A percentile compares a stretch with the other conserved stretches of the same genome.
Conservation (phyloP, 352 stramenopile species). For the Globisporangium nunn region DNA sequence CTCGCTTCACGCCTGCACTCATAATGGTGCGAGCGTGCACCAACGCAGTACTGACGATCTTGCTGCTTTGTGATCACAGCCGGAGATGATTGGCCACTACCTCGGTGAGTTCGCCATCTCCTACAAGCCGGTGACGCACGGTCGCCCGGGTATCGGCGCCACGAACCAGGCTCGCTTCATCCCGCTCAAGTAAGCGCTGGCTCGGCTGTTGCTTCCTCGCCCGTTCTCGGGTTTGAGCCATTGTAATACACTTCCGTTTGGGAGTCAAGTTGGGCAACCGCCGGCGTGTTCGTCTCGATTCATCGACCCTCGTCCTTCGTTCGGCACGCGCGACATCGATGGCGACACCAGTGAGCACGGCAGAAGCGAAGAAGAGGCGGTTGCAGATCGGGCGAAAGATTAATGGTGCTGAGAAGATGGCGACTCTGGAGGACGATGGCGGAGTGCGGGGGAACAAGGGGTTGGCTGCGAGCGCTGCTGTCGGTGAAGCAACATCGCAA, state of each 20-base stretch:
- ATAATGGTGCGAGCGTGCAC: slow-evolving; percentile 5
- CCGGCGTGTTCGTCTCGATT: background rate
- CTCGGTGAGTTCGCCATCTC: slow-evolving; percentile 99
- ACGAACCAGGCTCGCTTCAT: slow-evolving; percentile 98
- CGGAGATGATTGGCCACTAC: slow-evolving; percentile 99
- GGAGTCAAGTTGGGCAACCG: slow-evolving; percentile 1
- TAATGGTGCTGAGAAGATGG: background rate
- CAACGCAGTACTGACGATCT: slow-evolving; percentile 17
- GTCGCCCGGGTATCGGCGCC: slow-evolving; percentile 97
- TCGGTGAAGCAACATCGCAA: slow-evolving; percentile 52
- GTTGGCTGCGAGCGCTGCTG: slow-evolving; percentile 13
- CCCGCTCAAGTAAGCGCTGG: slow-evolving; percentile 92
- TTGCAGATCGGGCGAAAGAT: background rate
- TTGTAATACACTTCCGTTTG: slow-evolving; percentile 74
- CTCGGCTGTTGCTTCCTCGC: slow-evolving; percentile 23
- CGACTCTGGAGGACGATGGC: background rate
- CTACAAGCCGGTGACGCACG: slow-evolving; percentile 97
- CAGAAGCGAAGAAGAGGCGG: background rate
- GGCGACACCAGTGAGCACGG: background rate
- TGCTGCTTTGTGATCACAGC: slow-evolving; percentile 34
- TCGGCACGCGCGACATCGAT: background rate
- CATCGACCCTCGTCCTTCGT: background rate
- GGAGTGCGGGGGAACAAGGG: background rate
- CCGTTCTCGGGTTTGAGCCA: slow-evolving; percentile 49
- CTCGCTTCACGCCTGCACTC: background rate